A percentile compares a stretch with the other conserved stretches of the same genome.
Evolutionary conservation across 2,329 filamentous ascomycete genomes (phyloP).

Genomic region (Sporothrix globosa): DNA sequence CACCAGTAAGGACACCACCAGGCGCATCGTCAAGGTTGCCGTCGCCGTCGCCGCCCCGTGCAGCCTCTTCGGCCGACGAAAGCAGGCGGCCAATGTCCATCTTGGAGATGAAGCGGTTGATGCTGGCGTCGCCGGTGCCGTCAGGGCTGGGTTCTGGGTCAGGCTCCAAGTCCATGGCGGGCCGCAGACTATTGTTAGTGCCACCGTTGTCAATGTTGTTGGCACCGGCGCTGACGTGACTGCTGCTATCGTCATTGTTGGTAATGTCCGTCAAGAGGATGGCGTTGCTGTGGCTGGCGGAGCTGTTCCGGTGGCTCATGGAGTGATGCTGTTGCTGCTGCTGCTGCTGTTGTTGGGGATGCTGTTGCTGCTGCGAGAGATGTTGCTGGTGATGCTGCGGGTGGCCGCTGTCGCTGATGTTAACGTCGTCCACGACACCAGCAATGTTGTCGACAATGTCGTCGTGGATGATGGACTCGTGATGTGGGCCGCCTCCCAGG

Average conservation of each 20-base stretch:
- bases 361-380: not conserved
- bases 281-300: slow-evolving; percentile 15
- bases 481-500: slow-evolving; percentile 8
- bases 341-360: not conserved
- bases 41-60: not conserved
- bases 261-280: slow-evolving; percentile 23
- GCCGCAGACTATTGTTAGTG: slow-evolving; percentile 1
- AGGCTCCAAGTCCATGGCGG: slow-evolving; percentile 32
- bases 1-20: not conserved
- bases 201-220: not conserved
- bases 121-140: slow-evolving; percentile 14
- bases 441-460: slow-evolving; percentile 31
- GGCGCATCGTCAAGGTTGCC: slow-evolving; percentile 8
- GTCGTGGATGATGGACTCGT: slow-evolving; percentile 30
- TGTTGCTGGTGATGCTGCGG: not conserved
- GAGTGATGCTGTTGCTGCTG: not conserved
- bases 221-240: not conserved
- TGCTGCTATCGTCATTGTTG: slow-evolving; percentile 17
- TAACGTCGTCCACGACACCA: slow-evolving; percentile 31
- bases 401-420: slow-evolving; percentile 29
- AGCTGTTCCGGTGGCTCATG: slow-evolving; percentile 9
- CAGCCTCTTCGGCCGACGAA: slow-evolving; percentile 34
- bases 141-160: slow-evolving; percentile 27
- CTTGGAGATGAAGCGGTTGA: slow-evolving; percentile 35
- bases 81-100: slow-evolving; percentile 37